Percentiles rank a stretch among this genome's conserved stretches.
Evolutionary conservation across 2,329 filamentous ascomycete genomes (phyloP).

Genomic region (Aspergillus thermomutatus): DNA sequence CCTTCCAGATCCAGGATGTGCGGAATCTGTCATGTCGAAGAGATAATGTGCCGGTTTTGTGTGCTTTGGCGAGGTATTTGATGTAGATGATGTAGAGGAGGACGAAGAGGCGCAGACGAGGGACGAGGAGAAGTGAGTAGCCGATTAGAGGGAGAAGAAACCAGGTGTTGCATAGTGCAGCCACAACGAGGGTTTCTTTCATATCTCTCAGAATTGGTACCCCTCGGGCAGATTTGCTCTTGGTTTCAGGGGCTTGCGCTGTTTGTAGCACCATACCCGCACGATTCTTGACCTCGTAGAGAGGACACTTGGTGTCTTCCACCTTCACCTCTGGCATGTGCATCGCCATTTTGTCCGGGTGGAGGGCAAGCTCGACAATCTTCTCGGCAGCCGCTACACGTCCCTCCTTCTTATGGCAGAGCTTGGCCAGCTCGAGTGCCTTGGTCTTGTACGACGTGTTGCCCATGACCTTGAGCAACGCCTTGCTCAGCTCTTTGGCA

Average conservation of each 20-base stretch:
- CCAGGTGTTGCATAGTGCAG: constrained; percentile 17
- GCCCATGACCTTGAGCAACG: constrained; percentile 22
- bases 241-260: not conserved
- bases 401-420: constrained; percentile 19
- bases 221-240: not conserved
- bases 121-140: constrained; percentile 78
- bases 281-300: constrained; percentile 13
- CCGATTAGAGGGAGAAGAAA: constrained; percentile 62
- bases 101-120: constrained; percentile 69
- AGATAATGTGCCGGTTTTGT: constrained; percentile 64
- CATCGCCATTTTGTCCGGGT: constrained; percentile 17
- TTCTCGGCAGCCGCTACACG: constrained; percentile 17
- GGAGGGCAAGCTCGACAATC: constrained; percentile 16
- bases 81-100: constrained; percentile 72
- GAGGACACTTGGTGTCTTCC: constrained; percentile 3
- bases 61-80: constrained; percentile 64
- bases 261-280: constrained; percentile 10
- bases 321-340: constrained; percentile 12
- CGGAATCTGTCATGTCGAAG: constrained; percentile 70
- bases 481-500: constrained; percentile 24
- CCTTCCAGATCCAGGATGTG: constrained; percentile 67
- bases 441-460: constrained; percentile 17
- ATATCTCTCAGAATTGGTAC: constrained; percentile 6
- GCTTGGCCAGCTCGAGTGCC: constrained; percentile 11
- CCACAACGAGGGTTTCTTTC: constrained; percentile 12